phyloP scores from a whole-genome alignment of 495 filamentous ascomycete species.

The Venustampulla echinocandica region DNA sequence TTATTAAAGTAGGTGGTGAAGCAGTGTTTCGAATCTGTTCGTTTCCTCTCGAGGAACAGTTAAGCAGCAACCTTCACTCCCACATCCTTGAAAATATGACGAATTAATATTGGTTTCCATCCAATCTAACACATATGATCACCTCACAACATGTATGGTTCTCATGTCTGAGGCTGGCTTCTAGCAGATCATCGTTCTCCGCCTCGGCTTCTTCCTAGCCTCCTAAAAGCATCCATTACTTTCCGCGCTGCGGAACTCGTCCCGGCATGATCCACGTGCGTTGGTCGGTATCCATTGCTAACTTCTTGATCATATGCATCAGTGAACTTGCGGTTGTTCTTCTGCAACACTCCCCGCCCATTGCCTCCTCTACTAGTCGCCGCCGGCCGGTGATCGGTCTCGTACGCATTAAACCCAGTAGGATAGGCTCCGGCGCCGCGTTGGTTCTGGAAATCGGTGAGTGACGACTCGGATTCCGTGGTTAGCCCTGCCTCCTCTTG shows the following conservation, averaged over 20 bases:
- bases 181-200: constrained; percentile 6
- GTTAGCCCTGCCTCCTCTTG: constrained; percentile 36
- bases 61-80: too few species aligned
- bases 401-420: constrained; percentile 30
- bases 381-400: constrained; percentile 22
- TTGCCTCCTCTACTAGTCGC: constrained; percentile 33
- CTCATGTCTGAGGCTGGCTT: too few species aligned
- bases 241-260: constrained; percentile 77
- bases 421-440: constrained; percentile 13
- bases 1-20: too few species aligned
- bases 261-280: constrained; percentile 59
- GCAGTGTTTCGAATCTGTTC: too few species aligned
- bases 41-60: too few species aligned
- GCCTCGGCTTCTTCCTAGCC: constrained; percentile 59
- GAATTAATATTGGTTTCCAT: too few species aligned
- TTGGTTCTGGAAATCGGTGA: constrained; percentile 26
- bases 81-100: too few species aligned
- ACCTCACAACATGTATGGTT: too few species aligned
- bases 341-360: constrained; percentile 50
- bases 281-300: constrained; percentile 27
- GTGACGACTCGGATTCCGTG: constrained; percentile 40
- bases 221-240: constrained; percentile 97
- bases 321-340: constrained; percentile 74
- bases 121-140: too few species aligned
- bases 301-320: constrained; percentile 77